These are phyloP conservation scores for Clonostachys sp. DNA, from an alignment of 2,329 filamentous ascomycete species.

Conservation along the genomic window DNA sequence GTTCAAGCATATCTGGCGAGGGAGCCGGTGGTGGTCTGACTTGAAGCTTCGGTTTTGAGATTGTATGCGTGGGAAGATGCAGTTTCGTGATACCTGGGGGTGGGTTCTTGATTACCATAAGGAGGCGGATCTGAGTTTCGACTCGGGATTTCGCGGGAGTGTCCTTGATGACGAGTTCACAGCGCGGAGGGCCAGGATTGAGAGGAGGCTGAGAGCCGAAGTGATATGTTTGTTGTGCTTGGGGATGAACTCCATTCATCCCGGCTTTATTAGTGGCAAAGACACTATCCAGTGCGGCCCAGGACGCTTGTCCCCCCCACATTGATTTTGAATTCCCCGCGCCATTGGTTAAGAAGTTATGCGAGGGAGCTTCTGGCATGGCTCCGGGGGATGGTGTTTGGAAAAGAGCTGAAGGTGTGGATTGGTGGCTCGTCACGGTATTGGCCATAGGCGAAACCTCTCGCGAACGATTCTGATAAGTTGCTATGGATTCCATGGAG, in stretches of 20 bases:
- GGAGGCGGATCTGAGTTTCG: constrained; percentile 92
- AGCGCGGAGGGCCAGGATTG: constrained; percentile 13
- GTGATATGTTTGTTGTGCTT: not conserved
- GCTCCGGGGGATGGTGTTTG: constrained; percentile 42
- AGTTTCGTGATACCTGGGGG: constrained; percentile 74
- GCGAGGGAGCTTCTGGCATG: constrained; percentile 28
- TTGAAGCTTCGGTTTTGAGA: constrained; percentile 89
- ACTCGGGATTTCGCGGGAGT: constrained; percentile 82
- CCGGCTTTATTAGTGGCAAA: constrained; percentile 14
- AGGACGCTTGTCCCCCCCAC: constrained; percentile 9
- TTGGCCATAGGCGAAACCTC: constrained; percentile 51
- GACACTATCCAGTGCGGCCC: constrained; percentile 3
- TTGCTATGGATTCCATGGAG: constrained; percentile 17
- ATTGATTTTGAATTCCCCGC: constrained; percentile 20
- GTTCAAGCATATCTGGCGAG: constrained; percentile 70
- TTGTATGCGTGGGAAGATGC: constrained; percentile 83
- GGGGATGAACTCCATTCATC: constrained; percentile 11
- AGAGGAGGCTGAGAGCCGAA: not conserved
- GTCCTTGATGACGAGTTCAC: constrained; percentile 55
- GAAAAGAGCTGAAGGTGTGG: constrained; percentile 40
- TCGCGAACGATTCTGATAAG: constrained; percentile 26
- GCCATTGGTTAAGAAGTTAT: constrained; percentile 14
- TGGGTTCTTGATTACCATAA: constrained; percentile 71
- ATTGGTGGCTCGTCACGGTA: constrained; percentile 44
- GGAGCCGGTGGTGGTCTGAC: constrained; percentile 65